Evolutionary conservation across 2,329 filamentous ascomycete species (phyloP).

Genomic region (Ascochyta clinopodiicola): DNA sequence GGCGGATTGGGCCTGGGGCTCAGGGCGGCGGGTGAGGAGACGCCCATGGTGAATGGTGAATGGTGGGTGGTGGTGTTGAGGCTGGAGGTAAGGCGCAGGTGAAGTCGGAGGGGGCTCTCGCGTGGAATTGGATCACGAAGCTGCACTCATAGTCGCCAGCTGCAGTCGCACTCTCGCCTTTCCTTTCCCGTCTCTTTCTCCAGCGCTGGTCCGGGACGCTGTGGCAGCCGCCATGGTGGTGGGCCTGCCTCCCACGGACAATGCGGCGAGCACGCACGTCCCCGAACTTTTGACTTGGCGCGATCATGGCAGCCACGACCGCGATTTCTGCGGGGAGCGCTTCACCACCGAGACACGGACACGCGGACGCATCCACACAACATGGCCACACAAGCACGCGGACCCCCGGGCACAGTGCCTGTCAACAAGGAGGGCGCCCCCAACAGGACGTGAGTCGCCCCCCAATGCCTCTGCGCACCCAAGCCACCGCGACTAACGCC

Average conservation of each 20-base stretch:
- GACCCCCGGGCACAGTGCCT: constrained; percentile 31
- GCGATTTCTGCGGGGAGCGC: constrained; percentile 38
- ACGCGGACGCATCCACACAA: constrained; percentile 4
- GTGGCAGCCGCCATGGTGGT: constrained; percentile 4
- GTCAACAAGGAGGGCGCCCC: constrained; percentile 29
- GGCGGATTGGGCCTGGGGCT: constrained; percentile 38
- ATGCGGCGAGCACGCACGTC: constrained; percentile 28
- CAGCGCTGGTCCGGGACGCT: neutral
- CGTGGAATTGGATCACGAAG: neutral
- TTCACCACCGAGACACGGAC: constrained; percentile 18
- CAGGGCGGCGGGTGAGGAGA: constrained; percentile 33
- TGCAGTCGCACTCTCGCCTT: neutral
- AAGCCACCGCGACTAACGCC: neutral
- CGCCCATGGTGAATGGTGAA: constrained; percentile 25
- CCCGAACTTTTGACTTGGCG: constrained; percentile 25
- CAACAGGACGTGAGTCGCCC: constrained; percentile 43
- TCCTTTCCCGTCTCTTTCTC: constrained; percentile 6
- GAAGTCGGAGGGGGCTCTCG: neutral
- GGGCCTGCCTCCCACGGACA: constrained; percentile 8
- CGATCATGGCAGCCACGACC: constrained; percentile 4
- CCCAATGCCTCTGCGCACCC: neutral
- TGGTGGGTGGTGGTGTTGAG: neutral
- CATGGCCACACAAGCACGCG: constrained; percentile 38
- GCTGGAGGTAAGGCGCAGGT: constrained; percentile 10
- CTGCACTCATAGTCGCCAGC: neutral